These are phyloP conservation scores for Sungouiella thailandica DNA, from an alignment of 805 yeast species.

Conservation along the genomic window DNA sequence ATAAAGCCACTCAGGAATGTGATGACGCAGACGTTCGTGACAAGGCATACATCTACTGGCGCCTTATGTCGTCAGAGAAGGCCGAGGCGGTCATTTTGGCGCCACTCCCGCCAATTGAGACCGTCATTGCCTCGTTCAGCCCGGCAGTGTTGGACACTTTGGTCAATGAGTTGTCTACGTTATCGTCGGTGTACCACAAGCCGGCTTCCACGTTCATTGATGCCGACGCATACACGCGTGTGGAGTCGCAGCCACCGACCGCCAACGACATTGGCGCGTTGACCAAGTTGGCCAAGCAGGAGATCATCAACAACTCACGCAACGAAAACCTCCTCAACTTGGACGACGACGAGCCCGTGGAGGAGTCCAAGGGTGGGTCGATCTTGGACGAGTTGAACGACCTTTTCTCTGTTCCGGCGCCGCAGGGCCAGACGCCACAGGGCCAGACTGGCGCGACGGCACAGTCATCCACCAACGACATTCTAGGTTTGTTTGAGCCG, in stretches of 20 bases:
- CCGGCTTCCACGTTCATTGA: conserved; percentile 66
- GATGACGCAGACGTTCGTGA: conserved; percentile 78
- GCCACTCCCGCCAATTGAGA: conserved; percentile 64
- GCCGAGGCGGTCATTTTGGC: conserved; percentile 54
- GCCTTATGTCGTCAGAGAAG: conserved; percentile 53
- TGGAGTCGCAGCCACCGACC: conserved; percentile 10
- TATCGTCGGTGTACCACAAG: conserved; percentile 85
- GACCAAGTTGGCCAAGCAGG: conserved; percentile 70
- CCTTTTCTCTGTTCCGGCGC: conserved; percentile 46
- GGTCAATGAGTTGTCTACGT: conserved; percentile 70
- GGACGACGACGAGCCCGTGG: conserved; percentile 46
- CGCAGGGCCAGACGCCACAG: conserved; percentile 11
- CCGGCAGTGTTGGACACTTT: conserved; percentile 64
- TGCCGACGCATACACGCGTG: conserved; percentile 20
- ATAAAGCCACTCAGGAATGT: conserved; percentile 56
- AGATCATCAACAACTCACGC: conserved; percentile 57
- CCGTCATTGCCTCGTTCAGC: conserved; percentile 69
- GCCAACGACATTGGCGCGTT: conserved; percentile 63
- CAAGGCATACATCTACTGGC: conserved; percentile 76
- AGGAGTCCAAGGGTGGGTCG: conserved; percentile 16
- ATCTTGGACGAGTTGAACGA: conserved; percentile 74
- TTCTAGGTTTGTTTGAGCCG: conserved; percentile 40
- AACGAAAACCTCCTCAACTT: conserved; percentile 83
- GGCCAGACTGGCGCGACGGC: conserved; percentile 4
- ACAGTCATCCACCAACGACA: conserved; percentile 34